A percentile compares a stretch with the other conserved stretches of the same genome.
Conservation (phyloP, 805 yeast genomes). For the Candida verbasci region DNA sequence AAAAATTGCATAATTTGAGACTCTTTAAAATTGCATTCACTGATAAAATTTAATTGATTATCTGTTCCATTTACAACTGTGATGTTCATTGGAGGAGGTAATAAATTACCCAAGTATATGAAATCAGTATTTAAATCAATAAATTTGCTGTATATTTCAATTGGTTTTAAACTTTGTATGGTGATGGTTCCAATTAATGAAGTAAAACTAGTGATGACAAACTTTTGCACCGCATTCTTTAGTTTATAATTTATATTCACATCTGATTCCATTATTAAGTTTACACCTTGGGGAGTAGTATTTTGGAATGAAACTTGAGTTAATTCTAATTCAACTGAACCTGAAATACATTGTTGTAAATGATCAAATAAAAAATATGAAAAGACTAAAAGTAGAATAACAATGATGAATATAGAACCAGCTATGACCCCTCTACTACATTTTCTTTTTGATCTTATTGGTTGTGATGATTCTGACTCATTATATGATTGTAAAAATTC, state of each 20-base stretch:
- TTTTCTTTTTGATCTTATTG: neutral
- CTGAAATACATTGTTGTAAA: neutral
- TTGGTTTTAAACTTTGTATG: conserved; percentile 16
- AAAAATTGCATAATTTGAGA: conserved; percentile 14
- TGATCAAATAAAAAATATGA: neutral
- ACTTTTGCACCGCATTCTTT: conserved; percentile 16
- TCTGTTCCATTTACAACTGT: conserved; percentile 15
- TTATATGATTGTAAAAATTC: neutral
- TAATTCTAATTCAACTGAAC: conserved; percentile 19
- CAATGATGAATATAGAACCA: neutral
- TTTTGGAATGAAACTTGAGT: conserved; percentile 20
- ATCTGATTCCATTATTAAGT: conserved; percentile 23
- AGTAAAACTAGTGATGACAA: conserved; percentile 17
- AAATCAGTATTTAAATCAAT: conserved; percentile 8
- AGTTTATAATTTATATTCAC: conserved; percentile 25
- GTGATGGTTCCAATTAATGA: conserved; percentile 20
- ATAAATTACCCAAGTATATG: conserved; percentile 20
- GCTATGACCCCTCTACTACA: neutral
- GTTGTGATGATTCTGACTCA: neutral
- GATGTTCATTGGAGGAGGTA: conserved; percentile 22
- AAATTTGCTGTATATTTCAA: conserved; percentile 17
- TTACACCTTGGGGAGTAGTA: conserved; percentile 23
- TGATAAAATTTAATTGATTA: conserved; percentile 21
- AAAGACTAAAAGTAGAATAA: neutral
- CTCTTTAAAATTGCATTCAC: conserved; percentile 16